phyloP scores from a whole-genome alignment of 768 basidiomycete genomes.

The Lactarius indigo region DNA sequence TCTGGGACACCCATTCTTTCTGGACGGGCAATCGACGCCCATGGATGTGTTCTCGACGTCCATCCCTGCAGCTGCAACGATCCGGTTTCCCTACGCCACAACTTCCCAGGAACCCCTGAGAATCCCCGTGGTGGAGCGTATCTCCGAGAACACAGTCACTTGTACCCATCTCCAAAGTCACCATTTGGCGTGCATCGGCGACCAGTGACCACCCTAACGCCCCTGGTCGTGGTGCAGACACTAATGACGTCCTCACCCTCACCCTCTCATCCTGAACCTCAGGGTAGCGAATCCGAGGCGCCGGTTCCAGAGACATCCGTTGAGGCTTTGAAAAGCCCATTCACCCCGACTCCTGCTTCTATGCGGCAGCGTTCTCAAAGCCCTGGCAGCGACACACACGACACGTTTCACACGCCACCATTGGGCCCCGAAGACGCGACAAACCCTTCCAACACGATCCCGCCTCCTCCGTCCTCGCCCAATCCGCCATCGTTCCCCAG shows the following conservation, averaged over 20 bases:
- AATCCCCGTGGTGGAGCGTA: neutral
- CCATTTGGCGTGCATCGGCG: neutral
- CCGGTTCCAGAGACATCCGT: neutral
- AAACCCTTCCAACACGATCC: neutral
- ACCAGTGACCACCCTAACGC: slow-evolving; percentile 3
- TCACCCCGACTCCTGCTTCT: slow-evolving; percentile 16
- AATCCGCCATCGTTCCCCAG: neutral
- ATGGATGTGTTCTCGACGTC: slow-evolving; percentile 12
- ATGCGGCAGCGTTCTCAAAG: neutral
- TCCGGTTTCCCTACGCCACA: slow-evolving; percentile 3
- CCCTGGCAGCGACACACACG: neutral
- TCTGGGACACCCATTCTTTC: slow-evolving; percentile 19
- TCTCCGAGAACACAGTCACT: neutral
- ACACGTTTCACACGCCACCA: slow-evolving; percentile 1
- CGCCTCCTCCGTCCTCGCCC: neutral
- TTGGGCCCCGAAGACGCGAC: neutral
- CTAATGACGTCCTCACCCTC: slow-evolving; percentile 1
- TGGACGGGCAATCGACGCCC: slow-evolving; percentile 10
- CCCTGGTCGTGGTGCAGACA: slow-evolving; percentile 13
- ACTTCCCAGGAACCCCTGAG: neutral
- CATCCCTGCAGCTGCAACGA: slow-evolving; percentile 17
- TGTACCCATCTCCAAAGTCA: neutral
- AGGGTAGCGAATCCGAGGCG: neutral
- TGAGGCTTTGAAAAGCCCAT: neutral
- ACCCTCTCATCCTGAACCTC: neutral